Base-by-base conservation (phyloP, 305 asterid species). In the Plantago coronopus region DNA sequence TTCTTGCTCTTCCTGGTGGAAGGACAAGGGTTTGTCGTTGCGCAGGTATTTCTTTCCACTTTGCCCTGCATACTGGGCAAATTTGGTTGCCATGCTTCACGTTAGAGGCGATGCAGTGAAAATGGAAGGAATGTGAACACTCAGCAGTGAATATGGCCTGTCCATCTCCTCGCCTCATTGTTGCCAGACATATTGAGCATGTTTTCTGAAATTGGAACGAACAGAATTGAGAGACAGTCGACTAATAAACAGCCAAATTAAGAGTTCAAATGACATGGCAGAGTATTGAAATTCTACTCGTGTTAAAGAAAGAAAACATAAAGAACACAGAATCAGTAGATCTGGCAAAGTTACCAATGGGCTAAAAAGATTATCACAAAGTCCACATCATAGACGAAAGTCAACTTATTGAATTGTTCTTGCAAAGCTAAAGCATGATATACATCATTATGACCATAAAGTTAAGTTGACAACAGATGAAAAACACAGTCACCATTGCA, bases 101-200 rank as follows among this genome's bases (percentile, higher is more conserved):
- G 64, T 85, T 89, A 31, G 95, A 87, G 47, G 87, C 83, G 47
- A 89, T 87, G 78, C 97, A 89, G 0, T 87, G 87, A 77, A 89
- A 89, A 76, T 89, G 97, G 58, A 89, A 89, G 56, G 95, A 82
- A 67, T 89, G 97, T 23, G 94, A 83, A 66, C 95, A 89, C 76
- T 87, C 97, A 10, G 95, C 97, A 17, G 95, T 89, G 72, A 84
- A 89, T 45, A 89, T 81, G 7, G 97, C 95, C 49, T 85, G 97
- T 34, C 96, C 97, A 64, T 85, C 89, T 40, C 97, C 90, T 25
- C 84, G 76, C 67, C 74, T 78, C 93, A 90, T 87, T 40, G 93
- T 56, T 17, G 82, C 80, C 80, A 90, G 74, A 65, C 97, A 90
- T 71, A 90, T 87, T 1, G 95, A 78, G 76, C 97, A 90, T 4